These are phyloP conservation scores for Fimicolochytrium jonesii DNA, from an alignment of 192 early-diverging fungal genomes.

Conservation along the genomic window DNA sequence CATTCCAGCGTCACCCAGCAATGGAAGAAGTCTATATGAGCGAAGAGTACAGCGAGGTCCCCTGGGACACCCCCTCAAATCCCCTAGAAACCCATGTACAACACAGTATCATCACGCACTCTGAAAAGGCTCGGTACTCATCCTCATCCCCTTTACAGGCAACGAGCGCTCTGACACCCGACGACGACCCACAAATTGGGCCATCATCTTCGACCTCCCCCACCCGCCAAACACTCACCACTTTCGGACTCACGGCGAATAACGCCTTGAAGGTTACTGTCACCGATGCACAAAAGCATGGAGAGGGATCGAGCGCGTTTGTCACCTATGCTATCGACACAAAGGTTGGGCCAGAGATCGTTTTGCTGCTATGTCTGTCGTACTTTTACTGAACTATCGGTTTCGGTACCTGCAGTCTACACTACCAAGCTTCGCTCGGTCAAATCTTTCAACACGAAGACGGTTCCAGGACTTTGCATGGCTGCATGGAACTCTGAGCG, in stretches of 20 bases:
- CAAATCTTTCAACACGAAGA: slow-evolving; percentile 68
- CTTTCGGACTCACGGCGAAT: slow-evolving; percentile 17
- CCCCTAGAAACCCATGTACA: too few relatives aligned
- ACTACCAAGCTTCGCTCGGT: slow-evolving; percentile 46
- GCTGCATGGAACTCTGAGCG: slow-evolving; percentile 70
- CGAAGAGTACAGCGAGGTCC: slow-evolving; percentile 27
- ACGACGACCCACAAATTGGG: too few relatives aligned
- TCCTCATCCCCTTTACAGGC: too few relatives aligned
- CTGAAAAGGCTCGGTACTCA: too few relatives aligned
- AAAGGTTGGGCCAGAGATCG: too few relatives aligned
- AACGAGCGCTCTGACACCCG: too few relatives aligned
- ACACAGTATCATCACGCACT: too few relatives aligned
- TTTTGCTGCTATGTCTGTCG: too few relatives aligned
- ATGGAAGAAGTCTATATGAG: slow-evolving; percentile 28
- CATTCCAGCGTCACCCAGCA: too few relatives aligned
- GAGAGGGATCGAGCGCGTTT: slow-evolving; percentile 79
- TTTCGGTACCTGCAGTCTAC: slow-evolving; percentile 40
- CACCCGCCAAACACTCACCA: slow-evolving; percentile 9
- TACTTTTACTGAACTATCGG: neutral
- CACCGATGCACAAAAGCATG: slow-evolving; percentile 80
- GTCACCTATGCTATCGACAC: slow-evolving; percentile 82
- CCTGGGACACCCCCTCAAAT: slow-evolving; percentile 26
- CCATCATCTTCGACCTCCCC: neutral
- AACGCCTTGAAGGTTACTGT: slow-evolving; percentile 54
- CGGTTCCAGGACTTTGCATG: slow-evolving; percentile 95